A percentile compares a stretch with the other conserved stretches of the same genome.
Conservation (phyloP, 345 rosid species). For the Isatis tinctoria region DNA sequence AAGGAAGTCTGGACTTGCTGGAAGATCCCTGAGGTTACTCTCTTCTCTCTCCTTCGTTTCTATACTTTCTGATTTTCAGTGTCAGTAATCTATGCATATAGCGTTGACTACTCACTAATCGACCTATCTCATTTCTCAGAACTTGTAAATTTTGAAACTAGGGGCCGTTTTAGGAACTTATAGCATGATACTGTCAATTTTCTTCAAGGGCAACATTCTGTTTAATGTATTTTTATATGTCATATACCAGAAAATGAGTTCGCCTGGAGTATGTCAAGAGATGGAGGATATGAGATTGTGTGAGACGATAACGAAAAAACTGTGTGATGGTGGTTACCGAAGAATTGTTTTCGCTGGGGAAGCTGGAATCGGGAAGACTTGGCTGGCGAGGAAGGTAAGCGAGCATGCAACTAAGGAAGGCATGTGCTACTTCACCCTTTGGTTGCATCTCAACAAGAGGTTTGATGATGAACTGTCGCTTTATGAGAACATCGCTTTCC, state of each 20-base stretch:
- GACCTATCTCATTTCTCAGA: too few relatives aligned
- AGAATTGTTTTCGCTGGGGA: not conserved
- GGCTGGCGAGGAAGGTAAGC: not conserved
- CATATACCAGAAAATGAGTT: too few relatives aligned
- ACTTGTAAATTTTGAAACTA: too few relatives aligned
- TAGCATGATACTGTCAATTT: not conserved
- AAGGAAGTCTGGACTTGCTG: too few relatives aligned
- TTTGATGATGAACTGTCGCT: not conserved
- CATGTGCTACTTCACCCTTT: not conserved
- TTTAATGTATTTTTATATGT: too few relatives aligned
- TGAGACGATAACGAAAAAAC: not conserved
- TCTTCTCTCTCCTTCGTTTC: not conserved
- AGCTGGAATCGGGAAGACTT: slow-evolving; percentile 2
- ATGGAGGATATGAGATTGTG: not conserved
- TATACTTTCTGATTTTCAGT: not conserved
- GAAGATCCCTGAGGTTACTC: not conserved
- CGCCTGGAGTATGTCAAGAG: too few relatives aligned
- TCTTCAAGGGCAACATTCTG: not conserved
- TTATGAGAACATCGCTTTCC: slow-evolving; percentile 28
- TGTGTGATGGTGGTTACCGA: not conserved
- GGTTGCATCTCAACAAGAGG: not conserved
- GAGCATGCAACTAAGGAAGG: not conserved
- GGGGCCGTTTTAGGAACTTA: not conserved
- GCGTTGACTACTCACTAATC: too few relatives aligned
- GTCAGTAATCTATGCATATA: too few relatives aligned